Evolutionary conservation across 352 stramenopile genomes (phyloP), one percentile per base, ranked within the genome.

Genomic region (Pilasporangium apinafurcum): DNA sequence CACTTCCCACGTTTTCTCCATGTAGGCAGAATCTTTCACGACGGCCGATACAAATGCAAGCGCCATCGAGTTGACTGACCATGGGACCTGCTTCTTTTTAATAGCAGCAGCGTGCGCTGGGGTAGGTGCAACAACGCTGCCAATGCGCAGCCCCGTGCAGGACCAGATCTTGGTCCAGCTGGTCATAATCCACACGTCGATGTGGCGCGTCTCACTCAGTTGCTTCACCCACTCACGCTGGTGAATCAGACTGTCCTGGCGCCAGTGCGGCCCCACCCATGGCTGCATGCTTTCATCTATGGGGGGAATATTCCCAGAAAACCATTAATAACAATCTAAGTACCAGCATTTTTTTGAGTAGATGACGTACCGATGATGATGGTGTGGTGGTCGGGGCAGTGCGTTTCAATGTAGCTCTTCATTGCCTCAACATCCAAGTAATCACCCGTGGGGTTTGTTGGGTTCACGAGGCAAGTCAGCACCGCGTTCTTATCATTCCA

Each of bases 101-200:
- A 96, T 90, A 35, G 64, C 59, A 5, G 78, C 80, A 6, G 79
- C 82, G 40, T 93, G 77, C 39, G 71, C 62, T 2, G 80, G 48
- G 22, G 77, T 92, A 21, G 85, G 85, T 31, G 85, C 83, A 8
- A 95, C 83, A 28, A 96, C 85, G 30, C 75, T 92, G 54, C 85
- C 85, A 33, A 96, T 84, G 27, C 85, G 77, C 28, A 96, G 65
- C 0, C 85, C 85, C 52, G 83, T 95, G 71, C 85, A 96, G 10
- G 85, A 92, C 85, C 85, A 96, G 62, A 96, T 95, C 73, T 95
- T 95, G 51, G 84, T 95, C 78, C 81, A 93, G 53, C 73, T 88
- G 28, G 82, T 95, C 85, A 96, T 96, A 59, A 96, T 66, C 85
- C 85, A 96, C 20, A 96, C 78, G 56, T 96, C 72, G 38, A 96